Evolutionary conservation across 371 early-diverging fungal species (phyloP).

Genomic region (Circinella umbellata): DNA sequence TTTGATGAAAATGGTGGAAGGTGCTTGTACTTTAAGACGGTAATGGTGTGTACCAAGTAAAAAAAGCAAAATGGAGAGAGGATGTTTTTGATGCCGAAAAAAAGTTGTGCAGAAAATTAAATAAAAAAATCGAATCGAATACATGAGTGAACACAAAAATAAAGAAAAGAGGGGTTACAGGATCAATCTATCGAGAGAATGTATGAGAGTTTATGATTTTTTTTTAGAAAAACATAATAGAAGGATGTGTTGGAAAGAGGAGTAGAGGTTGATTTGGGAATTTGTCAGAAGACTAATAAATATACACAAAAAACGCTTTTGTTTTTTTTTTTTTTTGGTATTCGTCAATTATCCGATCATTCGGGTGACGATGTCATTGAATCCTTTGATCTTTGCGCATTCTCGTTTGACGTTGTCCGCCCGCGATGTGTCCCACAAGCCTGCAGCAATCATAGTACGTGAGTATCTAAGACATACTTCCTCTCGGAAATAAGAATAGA

Average conservation of each 20-base stretch:
- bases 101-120: background rate
- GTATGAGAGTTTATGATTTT: background rate
- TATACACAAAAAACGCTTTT: constrained; percentile 1
- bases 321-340: background rate
- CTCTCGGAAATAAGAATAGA: constrained; percentile 69
- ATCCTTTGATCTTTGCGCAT: constrained; percentile 56
- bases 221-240: background rate
- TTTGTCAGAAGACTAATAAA: constrained; percentile 3
- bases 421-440: constrained; percentile 46
- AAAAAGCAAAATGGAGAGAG: background rate
- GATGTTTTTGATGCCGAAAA: background rate
- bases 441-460: constrained; percentile 53
- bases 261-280: background rate
- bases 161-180: background rate
- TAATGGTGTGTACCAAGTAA: background rate
- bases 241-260: background rate
- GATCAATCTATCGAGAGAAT: background rate
- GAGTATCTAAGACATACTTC: constrained; percentile 68
- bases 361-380: constrained; percentile 33
- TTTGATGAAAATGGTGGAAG: too few species aligned
- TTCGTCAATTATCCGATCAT: constrained; percentile 15
- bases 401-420: constrained; percentile 52
- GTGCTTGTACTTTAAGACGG: too few species aligned
- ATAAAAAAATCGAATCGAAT: background rate
- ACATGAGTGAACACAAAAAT: background rate